These are phyloP conservation scores for Kluyveromyces sp. DNA, from an alignment of 1,139 yeast species.

Conservation along the genomic window DNA sequence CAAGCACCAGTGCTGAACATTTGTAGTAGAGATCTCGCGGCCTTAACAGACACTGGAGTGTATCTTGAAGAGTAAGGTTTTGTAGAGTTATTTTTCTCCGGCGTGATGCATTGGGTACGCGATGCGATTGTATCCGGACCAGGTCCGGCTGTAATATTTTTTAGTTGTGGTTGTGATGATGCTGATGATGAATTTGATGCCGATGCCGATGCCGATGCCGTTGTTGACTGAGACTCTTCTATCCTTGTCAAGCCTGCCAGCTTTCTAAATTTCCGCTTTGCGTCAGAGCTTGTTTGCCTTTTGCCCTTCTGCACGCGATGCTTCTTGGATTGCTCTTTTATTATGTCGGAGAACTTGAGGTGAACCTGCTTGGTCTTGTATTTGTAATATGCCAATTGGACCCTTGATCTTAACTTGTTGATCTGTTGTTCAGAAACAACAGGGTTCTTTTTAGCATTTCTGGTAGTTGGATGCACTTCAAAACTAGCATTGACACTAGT, in stretches of 20 bases:
- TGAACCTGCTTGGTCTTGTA: slow-evolving; percentile 49
- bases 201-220: not conserved
- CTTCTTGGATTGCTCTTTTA: slow-evolving; percentile 7
- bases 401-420: slow-evolving; percentile 52
- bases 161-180: not conserved
- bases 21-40: slow-evolving; percentile 29
- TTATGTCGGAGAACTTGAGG: slow-evolving; percentile 16
- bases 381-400: slow-evolving; percentile 74
- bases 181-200: not conserved
- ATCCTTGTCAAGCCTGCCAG: not conserved
- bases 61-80: slow-evolving; percentile 8
- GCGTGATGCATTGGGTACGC: slow-evolving; percentile 1
- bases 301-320: not conserved
- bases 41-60: slow-evolving; percentile 30
- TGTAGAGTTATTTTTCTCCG: not conserved
- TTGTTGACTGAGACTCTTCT: not conserved
- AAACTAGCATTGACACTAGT: not conserved
- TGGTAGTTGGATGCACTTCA: not conserved
- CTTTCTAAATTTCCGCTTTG: slow-evolving; percentile 8
- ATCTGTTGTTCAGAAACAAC: slow-evolving; percentile 3
- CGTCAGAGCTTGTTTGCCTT: not conserved
- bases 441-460: not conserved
- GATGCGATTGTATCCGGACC: no score
- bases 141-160: no score
- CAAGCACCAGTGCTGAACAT: slow-evolving; percentile 16